Conservation (phyloP, 2,329 filamentous ascomycete species). For the Verticillium dahliae region DNA sequence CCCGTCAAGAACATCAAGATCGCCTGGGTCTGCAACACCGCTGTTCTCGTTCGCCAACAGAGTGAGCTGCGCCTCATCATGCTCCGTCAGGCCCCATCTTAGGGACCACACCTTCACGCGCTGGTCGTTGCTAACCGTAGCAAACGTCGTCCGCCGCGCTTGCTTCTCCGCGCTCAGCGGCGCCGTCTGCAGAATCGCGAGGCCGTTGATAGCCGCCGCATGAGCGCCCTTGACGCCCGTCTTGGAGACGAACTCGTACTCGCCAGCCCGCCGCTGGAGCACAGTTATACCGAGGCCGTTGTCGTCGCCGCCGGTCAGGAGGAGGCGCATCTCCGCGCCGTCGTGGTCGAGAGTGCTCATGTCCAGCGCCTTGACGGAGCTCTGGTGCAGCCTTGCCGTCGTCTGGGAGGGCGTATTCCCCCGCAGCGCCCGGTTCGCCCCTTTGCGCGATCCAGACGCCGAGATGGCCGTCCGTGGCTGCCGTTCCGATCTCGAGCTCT, state of each 20-base stretch:
- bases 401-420: constrained; percentile 20
- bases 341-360: constrained; percentile 20
- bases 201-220: constrained; percentile 62
- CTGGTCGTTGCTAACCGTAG: constrained; percentile 55
- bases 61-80: constrained; percentile 19
- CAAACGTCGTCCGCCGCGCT: constrained; percentile 11
- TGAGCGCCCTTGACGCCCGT: constrained; percentile 51
- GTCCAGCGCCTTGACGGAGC: constrained; percentile 64
- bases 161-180: constrained; percentile 5
- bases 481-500: constrained; percentile 49
- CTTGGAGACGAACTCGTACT: constrained; percentile 16
- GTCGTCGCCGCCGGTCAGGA: constrained; percentile 83
- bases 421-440: neutral
- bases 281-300: constrained; percentile 63
- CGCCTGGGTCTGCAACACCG: constrained; percentile 54
- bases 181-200: constrained; percentile 26
- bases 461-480: constrained; percentile 76
- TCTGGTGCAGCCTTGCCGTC: constrained; percentile 63
- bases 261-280: constrained; percentile 18
- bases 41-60: constrained; percentile 47
- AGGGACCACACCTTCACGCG: constrained; percentile 47
- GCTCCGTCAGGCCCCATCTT: constrained; percentile 7
- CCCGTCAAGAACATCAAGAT: constrained; percentile 32
- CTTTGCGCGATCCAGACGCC: constrained; percentile 45
- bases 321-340: constrained; percentile 27